A percentile compares a stretch with the other conserved stretches of the same genome.
Evolutionary conservation across 495 filamentous ascomycete genomes (phyloP).

Genomic region (Aspergillus panamensis): DNA sequence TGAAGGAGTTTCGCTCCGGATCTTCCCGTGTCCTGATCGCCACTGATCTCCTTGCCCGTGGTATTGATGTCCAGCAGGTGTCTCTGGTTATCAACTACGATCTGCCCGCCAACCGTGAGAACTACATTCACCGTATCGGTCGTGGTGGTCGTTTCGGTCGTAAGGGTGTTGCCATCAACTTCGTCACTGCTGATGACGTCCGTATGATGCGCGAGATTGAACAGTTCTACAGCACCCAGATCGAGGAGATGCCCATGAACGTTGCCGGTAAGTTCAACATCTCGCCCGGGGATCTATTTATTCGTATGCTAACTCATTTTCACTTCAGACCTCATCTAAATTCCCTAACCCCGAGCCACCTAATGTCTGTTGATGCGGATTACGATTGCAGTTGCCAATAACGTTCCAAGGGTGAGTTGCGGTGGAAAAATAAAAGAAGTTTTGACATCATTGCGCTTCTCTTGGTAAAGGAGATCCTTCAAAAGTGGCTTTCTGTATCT

Average conservation of each 20-base stretch:
- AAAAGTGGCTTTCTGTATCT: slow-evolving; percentile 50
- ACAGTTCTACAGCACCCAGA: slow-evolving; percentile 63
- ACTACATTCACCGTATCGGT: slow-evolving; percentile 99
- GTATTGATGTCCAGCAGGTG: slow-evolving; percentile 99
- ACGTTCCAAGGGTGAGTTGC: slow-evolving; percentile 35
- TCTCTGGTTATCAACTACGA: slow-evolving; percentile 99
- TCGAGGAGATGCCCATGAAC: slow-evolving; percentile 64
- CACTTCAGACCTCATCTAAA: slow-evolving; percentile 52
- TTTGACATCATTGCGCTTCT: slow-evolving; percentile 30
- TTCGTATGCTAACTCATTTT: slow-evolving; percentile 11
- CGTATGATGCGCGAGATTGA: slow-evolving; percentile 98
- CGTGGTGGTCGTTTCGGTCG: slow-evolving; percentile 98
- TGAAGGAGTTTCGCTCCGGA: slow-evolving; percentile 99
- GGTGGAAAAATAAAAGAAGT: slow-evolving; percentile 26
- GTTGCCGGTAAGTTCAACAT: slow-evolving; percentile 42
- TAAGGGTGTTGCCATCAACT: slow-evolving; percentile 99
- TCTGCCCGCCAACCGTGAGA: slow-evolving; percentile 96
- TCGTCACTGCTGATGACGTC: slow-evolving; percentile 97
- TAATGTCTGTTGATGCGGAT: slow-evolving; percentile 44
- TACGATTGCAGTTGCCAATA: slow-evolving; percentile 41
- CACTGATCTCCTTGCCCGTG: slow-evolving; percentile 94
- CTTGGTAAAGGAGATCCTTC: slow-evolving; percentile 31
- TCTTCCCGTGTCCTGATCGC: slow-evolving; percentile 97
- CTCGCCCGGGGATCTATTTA: too few species aligned
- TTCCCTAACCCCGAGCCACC: slow-evolving; percentile 24